Evolutionary conservation across 768 basidiomycete genomes (phyloP).

Genomic region (Kwoniella shandongensis): DNA sequence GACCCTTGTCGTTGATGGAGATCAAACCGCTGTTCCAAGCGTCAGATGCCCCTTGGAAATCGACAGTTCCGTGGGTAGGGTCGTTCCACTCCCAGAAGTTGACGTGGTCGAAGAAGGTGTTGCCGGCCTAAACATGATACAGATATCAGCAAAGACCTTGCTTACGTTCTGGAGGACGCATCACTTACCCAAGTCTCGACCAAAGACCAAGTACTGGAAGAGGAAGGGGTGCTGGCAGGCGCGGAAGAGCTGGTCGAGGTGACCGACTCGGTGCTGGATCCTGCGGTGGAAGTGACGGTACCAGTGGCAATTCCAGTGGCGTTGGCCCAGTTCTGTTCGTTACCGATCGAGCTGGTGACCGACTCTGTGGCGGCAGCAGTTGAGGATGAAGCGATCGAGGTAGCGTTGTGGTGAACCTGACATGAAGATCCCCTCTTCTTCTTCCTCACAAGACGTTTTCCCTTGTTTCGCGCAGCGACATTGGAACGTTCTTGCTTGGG

Average conservation of each 20-base stretch:
- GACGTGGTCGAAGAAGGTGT: conserved; percentile 79
- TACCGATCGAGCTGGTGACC: conserved; percentile 16
- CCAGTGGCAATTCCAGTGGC: conserved; percentile 37
- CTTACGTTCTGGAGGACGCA: not conserved
- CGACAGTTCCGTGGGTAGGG: conserved; percentile 70
- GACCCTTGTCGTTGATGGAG: conserved; percentile 66
- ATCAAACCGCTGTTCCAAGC: conserved; percentile 62
- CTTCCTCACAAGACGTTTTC: conserved; percentile 46
- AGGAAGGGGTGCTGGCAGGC: conserved; percentile 22
- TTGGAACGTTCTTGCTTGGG: no score
- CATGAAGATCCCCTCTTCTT: conserved; percentile 42
- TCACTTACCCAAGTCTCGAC: not conserved
- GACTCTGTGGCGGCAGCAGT: conserved; percentile 13
- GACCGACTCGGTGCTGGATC: conserved; percentile 7
- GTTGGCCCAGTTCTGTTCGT: conserved; percentile 16
- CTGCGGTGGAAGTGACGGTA: conserved; percentile 20
- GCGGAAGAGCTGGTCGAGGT: conserved; percentile 18
- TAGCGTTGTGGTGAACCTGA: conserved; percentile 28
- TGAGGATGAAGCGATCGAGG: conserved; percentile 12
- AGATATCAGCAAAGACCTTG: no score
- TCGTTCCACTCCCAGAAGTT: conserved; percentile 64
- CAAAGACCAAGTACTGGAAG: conserved; percentile 16
- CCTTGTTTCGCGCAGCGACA: conserved; percentile 20
- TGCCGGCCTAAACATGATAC: conserved; percentile 56
- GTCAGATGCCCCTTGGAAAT: conserved; percentile 60